Evolutionary conservation across 768 basidiomycete genomes (phyloP).

Genomic region (Amanita brunnescens): DNA sequence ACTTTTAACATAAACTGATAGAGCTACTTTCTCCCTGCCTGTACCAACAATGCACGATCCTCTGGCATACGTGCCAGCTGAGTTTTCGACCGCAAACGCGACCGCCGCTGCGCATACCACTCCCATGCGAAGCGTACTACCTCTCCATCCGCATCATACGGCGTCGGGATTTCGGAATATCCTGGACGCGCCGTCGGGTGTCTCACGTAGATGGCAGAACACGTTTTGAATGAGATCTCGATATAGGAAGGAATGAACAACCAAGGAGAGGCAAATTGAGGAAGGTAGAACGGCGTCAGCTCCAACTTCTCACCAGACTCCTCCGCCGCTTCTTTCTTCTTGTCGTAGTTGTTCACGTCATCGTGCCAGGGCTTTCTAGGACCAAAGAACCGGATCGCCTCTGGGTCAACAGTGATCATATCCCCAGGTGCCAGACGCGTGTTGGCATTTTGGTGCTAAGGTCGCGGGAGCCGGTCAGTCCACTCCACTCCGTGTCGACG

Average conservation of each 20-base stretch:
- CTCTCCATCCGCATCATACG: conserved; percentile 94
- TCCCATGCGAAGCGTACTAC: conserved; percentile 92
- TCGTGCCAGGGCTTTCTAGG: conserved; percentile 26
- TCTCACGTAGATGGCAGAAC: conserved; percentile 36
- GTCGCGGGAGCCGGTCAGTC: neutral
- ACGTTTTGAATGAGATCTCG: conserved; percentile 42
- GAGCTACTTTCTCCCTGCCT: neutral
- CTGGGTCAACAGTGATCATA: conserved; percentile 83
- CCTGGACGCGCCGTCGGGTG: conserved; percentile 96
- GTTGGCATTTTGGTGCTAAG: conserved; percentile 78
- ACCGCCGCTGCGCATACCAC: conserved; percentile 75
- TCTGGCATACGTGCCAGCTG: conserved; percentile 59
- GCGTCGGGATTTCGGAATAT: conserved; percentile 92
- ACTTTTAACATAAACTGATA: no score
- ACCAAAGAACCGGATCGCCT: conserved; percentile 66
- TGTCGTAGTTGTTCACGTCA: conserved; percentile 21
- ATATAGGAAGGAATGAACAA: conserved; percentile 91
- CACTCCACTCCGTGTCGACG: no score
- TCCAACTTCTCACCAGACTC: conserved; percentile 10
- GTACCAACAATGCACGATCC: conserved; percentile 36
- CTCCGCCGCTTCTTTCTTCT: conserved; percentile 6
- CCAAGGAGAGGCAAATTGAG: conserved; percentile 81
- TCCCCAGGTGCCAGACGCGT: conserved; percentile 89
- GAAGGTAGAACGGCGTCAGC: conserved; percentile 76
- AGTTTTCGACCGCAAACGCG: conserved; percentile 55